These are phyloP conservation scores for Amphicarpaea edgeworthii DNA, from an alignment of 306 rosid genomes.

Conservation along the genomic window DNA sequence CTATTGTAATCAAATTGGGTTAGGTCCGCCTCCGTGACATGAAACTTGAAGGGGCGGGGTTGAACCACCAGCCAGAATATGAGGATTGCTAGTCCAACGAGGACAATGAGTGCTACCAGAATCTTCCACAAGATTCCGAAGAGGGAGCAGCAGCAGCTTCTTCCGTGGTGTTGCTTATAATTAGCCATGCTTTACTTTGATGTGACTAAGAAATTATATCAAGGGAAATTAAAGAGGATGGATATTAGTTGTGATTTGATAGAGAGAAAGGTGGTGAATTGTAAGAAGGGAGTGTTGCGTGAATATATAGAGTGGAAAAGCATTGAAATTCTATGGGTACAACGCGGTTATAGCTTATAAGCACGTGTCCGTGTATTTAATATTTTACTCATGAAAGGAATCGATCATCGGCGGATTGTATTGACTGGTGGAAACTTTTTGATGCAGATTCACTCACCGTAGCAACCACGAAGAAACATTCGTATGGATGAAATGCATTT, in stretches of 20 bases:
- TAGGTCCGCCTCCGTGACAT: constrained; percentile 58
- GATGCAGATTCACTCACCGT: neutral
- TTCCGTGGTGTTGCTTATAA: neutral
- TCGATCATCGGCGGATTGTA: neutral
- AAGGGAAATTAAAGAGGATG: neutral
- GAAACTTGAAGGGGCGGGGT: constrained; percentile 62
- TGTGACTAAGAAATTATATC: neutral
- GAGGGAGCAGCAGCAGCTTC: constrained; percentile 51
- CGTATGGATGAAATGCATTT: neutral
- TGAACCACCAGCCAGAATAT: constrained; percentile 71
- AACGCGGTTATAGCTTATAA: constrained; percentile 14
- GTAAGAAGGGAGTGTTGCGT: constrained; percentile 17
- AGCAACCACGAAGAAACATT: constrained; percentile 22
- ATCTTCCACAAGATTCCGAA: constrained; percentile 63
- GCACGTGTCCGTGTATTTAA: neutral
- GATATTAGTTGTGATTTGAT: neutral
- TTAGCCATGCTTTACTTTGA: neutral
- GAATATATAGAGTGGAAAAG: constrained; percentile 9
- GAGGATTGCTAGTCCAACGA: constrained; percentile 51
- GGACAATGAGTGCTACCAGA: constrained; percentile 47
- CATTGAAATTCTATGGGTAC: neutral
- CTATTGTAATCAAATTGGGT: constrained; percentile 54
- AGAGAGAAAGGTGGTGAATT: neutral
- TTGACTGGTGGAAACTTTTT: constrained; percentile 22
- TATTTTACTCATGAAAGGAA: neutral